Conservation (phyloP, 148 eudicot genomes). For the Silene conica region DNA sequence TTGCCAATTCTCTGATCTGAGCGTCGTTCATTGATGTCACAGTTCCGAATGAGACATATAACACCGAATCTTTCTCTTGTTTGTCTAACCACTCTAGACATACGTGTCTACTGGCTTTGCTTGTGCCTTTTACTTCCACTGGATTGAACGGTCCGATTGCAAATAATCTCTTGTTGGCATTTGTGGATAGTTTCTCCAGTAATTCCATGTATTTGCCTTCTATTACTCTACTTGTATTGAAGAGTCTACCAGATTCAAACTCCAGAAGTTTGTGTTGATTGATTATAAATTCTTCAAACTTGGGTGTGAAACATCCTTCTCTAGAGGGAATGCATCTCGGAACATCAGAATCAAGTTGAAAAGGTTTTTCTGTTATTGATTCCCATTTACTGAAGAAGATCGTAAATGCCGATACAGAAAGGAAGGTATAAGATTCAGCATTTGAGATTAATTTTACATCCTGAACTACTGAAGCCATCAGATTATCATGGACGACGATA, state of each 20-base stretch:
- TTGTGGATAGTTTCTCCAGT: constrained; percentile 18
- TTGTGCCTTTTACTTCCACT: constrained; percentile 4
- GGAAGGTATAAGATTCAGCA: constrained; percentile 47
- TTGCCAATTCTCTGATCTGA: constrained; percentile 48
- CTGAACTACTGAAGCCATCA: constrained; percentile 46
- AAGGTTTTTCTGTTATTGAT: constrained; percentile 22
- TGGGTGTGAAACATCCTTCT: constrained; percentile 36
- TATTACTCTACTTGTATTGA: constrained; percentile 36
- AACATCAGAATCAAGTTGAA: constrained; percentile 13
- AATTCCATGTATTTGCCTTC: constrained; percentile 43
- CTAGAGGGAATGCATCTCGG: constrained; percentile 19
- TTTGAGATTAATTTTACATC: constrained; percentile 39
- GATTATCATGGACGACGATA: constrained; percentile 44
- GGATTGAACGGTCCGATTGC: constrained; percentile 52
- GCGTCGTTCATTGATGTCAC: constrained; percentile 36
- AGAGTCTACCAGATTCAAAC: constrained; percentile 33
- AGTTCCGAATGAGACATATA: constrained; percentile 65
- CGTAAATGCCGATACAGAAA: constrained; percentile 43
- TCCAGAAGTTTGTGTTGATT: constrained; percentile 21
- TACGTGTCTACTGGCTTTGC: constrained; percentile 7
- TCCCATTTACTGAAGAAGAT: constrained; percentile 31
- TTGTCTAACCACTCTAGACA: constrained; percentile 60
- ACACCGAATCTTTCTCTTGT: constrained; percentile 46
- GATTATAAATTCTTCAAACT: constrained; percentile 24
- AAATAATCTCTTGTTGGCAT: constrained; percentile 25